Conservation (phyloP, 805 yeast genomes). For the Suhomyces faveliae region DNA sequence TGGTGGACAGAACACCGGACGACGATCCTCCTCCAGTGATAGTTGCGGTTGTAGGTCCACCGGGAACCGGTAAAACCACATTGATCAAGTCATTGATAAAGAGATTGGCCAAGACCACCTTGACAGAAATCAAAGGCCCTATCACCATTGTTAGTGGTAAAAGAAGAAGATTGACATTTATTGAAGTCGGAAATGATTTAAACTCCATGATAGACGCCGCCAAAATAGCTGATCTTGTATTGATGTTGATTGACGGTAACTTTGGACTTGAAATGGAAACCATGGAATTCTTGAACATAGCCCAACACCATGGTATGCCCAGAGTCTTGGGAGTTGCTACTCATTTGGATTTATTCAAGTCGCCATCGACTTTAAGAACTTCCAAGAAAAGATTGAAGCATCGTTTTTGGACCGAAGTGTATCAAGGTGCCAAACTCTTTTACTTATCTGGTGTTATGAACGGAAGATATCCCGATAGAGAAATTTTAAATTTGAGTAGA, state of each 20-base stretch:
- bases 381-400: conserved; percentile 89
- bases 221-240: conserved; percentile 88
- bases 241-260: conserved; percentile 90
- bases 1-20: conserved; percentile 96
- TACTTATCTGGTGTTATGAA: conserved; percentile 93
- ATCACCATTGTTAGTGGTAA: conserved; percentile 96
- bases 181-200: conserved; percentile 89
- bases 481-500: conserved; percentile 84
- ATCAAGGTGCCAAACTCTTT: conserved; percentile 95
- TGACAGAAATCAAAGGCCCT: conserved; percentile 90
- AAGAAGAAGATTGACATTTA: conserved; percentile 84
- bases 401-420: conserved; percentile 98
- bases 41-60: conserved; percentile 97
- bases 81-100: conserved; percentile 84
- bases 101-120: conserved; percentile 81
- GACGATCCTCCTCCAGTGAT: conserved; percentile 97
- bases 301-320: conserved; percentile 99
- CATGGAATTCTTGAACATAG: conserved; percentile 94
- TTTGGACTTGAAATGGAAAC: conserved; percentile 99
- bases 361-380: conserved; percentile 83
- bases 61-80: conserved; percentile 97
- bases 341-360: conserved; percentile 90
- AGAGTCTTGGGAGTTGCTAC: conserved; percentile 93
- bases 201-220: conserved; percentile 97
- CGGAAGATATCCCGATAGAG: conserved; percentile 97